These are phyloP conservation scores for Globisporangium ultimum DNA, from an alignment of 352 stramenopile genomes.

Conservation along the genomic window DNA sequence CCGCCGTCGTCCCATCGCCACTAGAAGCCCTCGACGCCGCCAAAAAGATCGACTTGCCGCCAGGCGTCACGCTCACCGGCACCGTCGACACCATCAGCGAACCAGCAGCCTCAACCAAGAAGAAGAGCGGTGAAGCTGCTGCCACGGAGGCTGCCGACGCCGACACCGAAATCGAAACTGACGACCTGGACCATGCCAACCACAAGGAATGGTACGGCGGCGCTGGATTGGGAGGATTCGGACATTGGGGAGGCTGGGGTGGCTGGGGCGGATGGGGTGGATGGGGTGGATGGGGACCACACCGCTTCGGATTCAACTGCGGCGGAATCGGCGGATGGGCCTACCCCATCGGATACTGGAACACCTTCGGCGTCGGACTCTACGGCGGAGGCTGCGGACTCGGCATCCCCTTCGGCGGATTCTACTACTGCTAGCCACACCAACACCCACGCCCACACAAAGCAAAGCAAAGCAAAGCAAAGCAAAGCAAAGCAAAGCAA, in stretches of 20 bases:
- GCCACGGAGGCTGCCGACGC: too few species aligned
- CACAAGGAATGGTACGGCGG: not conserved
- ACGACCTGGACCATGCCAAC: not conserved
- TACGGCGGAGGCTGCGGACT: constrained; percentile 4
- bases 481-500: too few species aligned
- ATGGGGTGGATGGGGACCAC: not conserved
- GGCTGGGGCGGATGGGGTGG: not conserved
- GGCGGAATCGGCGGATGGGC: too few species aligned
- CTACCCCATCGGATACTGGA: too few species aligned
- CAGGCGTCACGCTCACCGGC: not conserved
- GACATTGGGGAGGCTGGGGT: too few species aligned
- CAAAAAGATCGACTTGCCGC: not conserved
- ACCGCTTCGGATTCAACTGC: too few species aligned
- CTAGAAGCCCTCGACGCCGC: not conserved
- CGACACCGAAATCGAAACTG: not conserved
- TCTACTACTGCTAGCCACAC: constrained; percentile 11
- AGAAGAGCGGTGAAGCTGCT: too few species aligned
- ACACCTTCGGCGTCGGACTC: too few species aligned
- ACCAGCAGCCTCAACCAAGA: not conserved
- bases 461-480: too few species aligned
- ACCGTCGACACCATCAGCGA: not conserved
- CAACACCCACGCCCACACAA: too few species aligned
- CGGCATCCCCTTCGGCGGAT: constrained; percentile 6
- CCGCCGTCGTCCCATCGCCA: not conserved
- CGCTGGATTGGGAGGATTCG: too few species aligned